Evolutionary conservation across 1,284 basidiomycete species (phyloP), one percentile per base, ranked within the genome.

Genomic region (Pseudozyma sp.): DNA sequence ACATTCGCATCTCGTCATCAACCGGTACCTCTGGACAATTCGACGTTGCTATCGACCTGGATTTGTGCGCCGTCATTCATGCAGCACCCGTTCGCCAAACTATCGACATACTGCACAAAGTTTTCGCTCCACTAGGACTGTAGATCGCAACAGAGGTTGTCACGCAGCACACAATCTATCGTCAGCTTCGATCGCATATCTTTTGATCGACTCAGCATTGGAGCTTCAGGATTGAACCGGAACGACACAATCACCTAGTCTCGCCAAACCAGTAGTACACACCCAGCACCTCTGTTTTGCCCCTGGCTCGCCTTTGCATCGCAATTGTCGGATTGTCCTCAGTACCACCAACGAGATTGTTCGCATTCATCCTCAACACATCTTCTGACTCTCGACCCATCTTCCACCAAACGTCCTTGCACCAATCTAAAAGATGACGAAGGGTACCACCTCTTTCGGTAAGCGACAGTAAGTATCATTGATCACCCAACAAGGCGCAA

Each of bases 401-500:
- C 30, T 55, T 31, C 24, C 51, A 56, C 35, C 60, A 44, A 34
- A 17, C 13, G 9, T 14, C 24, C 31, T 48, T 47, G 0, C 53
- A 61, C 54, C 60, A 46, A 40, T 35, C 58, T 42, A 44, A 70
- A 69, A 80, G 78, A 80, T 80, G 78, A 80, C 78, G 69, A 79
- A 84, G 81, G 82, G 82, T 82, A 84, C 82, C 59, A 81, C 78
- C 70, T 81, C 80, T 65, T 81, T 84, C 71, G 82, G 82, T 83
- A 82, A 82, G 81, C 77, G 81, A 68, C 82, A 84, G 81, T 83
- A 78, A 74, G 81, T 83, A 80, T 79, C 64, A 47, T 19, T 45
- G 35, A 19, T n/a, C 33, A 30, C 31, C 9, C 46, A 8, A 46
- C 52, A 31, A 14, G 11, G 8, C 7, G 16, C 86, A 94, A 96